These are phyloP conservation scores for Penicillium steckii DNA, from an alignment of 495 filamentous ascomycete species.

Conservation along the genomic window DNA sequence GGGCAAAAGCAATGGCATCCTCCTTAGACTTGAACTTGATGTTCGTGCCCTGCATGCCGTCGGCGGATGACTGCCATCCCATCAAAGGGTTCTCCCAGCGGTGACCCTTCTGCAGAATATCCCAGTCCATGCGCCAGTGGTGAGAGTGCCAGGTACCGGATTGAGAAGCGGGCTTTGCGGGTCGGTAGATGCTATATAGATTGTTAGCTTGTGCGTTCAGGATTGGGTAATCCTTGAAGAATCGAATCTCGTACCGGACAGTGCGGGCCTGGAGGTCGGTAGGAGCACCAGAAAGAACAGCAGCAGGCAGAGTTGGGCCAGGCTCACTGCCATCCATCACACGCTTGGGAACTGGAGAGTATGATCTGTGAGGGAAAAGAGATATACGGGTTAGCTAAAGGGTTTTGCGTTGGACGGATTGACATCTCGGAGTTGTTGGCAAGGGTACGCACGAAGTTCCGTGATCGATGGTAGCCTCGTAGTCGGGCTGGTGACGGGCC, in stretches of 20 bases:
- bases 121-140: slow-evolving; percentile 99
- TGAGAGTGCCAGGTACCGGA: slow-evolving; percentile 80
- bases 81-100: slow-evolving; percentile 98
- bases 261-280: slow-evolving; percentile 90
- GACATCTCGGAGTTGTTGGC: neutral
- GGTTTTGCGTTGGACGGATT: neutral
- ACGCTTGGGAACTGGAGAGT: slow-evolving; percentile 83
- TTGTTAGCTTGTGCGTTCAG: slow-evolving; percentile 14
- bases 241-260: slow-evolving; percentile 66
- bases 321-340: slow-evolving; percentile 90
- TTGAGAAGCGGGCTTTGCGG: slow-evolving; percentile 89
- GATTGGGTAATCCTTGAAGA: neutral
- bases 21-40: slow-evolving; percentile 92
- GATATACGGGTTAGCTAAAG: slow-evolving; percentile 22
- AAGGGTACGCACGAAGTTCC: slow-evolving; percentile 67
- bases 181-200: slow-evolving; percentile 76
- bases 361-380: slow-evolving; percentile 58
- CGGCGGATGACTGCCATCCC: slow-evolving; percentile 96
- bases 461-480: slow-evolving; percentile 72
- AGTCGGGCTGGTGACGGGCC: slow-evolving; percentile 72
- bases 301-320: slow-evolving; percentile 70
- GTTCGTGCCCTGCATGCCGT: slow-evolving; percentile 88
- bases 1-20: slow-evolving; percentile 89
- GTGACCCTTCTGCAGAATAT: slow-evolving; percentile 80
- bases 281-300: slow-evolving; percentile 87